Evolutionary conservation across 495 filamentous ascomycete genomes (phyloP), one percentile per base, ranked within the genome.

Genomic region (Podospora conica): DNA sequence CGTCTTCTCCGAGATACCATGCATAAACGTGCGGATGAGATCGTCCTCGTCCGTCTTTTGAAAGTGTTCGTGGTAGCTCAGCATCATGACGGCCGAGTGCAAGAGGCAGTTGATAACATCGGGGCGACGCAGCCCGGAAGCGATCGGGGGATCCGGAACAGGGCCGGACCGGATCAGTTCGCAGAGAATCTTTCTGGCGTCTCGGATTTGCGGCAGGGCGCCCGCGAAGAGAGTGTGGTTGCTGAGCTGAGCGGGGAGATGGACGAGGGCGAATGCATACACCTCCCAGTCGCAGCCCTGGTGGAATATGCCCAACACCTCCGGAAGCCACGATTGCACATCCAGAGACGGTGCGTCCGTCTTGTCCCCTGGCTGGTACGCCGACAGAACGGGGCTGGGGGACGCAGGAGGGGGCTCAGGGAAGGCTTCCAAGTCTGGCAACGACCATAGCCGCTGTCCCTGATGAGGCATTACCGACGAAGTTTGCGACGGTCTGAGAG

Each of bases 61-160:
- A 76, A 96, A 96, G 65, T 91, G 82, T 21, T 87, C 83, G 70
- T 96, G 91, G 67, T 96, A 99, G 71, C 91, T 91, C 62, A 97
- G 82, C 24, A 97, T 81, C 78, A 93, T 91, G 55, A 87, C 90
- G 29, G 98, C 82, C 21, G 86, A 85, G 69, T 97, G 88, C 69
- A 94, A 93, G 25, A 99, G 80, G 70, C 91, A 95, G 48, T 94
- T 88, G 22, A 88, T 89, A 54, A 98, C 90, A 78, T 98, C 92
- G 1, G 88, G 88, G 71, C 92, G 93, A 65, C 92, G 93, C 18
- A 96, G 78, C 2, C 91, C 90, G 31, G 90, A 90, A 20, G 81
- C 80, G 60, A 77, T 80, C 18, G 91, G 92, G 24, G 91, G 91
- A 58, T 92, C 92, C 27, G 85, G 87, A 68, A 92, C 91, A 25